Evolutionary conservation across 176 grass and related monocot species (phyloP).

Genomic region (Raddia distichophylla): DNA sequence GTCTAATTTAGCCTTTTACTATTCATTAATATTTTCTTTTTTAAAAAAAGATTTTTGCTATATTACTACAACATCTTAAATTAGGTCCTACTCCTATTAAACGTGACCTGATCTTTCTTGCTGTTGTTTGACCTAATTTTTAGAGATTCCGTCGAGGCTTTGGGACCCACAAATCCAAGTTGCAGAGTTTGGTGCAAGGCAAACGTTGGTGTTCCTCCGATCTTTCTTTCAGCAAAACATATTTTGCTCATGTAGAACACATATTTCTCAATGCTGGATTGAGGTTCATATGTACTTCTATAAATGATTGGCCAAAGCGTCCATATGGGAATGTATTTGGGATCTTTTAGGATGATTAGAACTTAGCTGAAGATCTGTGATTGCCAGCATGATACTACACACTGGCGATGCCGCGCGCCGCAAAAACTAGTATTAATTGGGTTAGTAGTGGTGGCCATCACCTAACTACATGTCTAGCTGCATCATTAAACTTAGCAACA

Average conservation of each 20-base stretch:
- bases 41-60: no score
- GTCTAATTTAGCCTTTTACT: no score
- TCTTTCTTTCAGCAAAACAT: not conserved
- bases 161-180: not conserved
- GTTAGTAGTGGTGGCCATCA: not conserved
- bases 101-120: not conserved
- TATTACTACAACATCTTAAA: no score
- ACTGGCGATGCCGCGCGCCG: not conserved
- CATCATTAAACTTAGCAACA: not conserved
- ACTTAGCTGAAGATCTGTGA: not conserved
- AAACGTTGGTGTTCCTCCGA: not conserved
- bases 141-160: not conserved
- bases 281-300: not conserved
- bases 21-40: no score
- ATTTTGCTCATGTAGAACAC: not conserved
- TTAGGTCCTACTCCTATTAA: no score
- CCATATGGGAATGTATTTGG: not conserved
- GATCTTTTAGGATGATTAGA: not conserved
- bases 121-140: not conserved
- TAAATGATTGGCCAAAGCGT: not conserved
- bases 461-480: not conserved
- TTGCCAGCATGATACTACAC: not conserved
- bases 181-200: not conserved
- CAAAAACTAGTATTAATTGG: not conserved
- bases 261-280: no score